Evolutionary conservation across 768 basidiomycete species (phyloP), one percentile per base, ranked within the genome.

Genomic region (Lentinula lateritia): DNA sequence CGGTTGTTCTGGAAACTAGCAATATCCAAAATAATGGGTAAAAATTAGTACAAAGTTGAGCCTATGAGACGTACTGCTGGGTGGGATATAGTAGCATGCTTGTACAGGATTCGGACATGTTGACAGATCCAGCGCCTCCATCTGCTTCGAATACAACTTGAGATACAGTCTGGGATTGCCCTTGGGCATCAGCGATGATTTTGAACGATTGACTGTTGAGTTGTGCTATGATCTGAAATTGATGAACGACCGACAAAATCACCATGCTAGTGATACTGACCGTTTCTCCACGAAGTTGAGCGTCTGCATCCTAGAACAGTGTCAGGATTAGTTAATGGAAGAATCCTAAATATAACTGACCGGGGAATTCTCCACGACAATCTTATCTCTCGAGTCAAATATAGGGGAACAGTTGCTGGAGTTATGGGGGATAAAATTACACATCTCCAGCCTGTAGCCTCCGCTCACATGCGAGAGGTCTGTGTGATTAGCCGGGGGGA

Each of bases 11-110:
- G 67, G 41, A 83, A 68, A 20, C 83, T 84, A 58, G 3, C 28
- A 57, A 52, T 13, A 38, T 6, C 12, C 1, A 5, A 52, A 15
- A 55, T 41, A 15, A 32, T 55, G 20, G 28, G 59, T 8, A 23
- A 36, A n/a, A 20, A n/a, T 42, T 7, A 12, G 43, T 28, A 2
- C 3, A 36, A 1, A 23, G 59, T 28, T 36, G 13, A 41, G 35
- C n/a, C 43, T 34, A 20, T 16, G 10, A 34, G 32, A 65, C 78
- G 16, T 64, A 83, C 83, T 76, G 71, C 68, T 82, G 73, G n/a
- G 69, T 61, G 4, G 81, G 74, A 61, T 80, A 80, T 18, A 79
- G 67, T 6, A 85, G 69, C 15, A 69, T 77, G 50, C 76, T 74
- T n/a, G 77, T 71, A 62, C 83, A 85, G 64, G 76, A 75, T 2